These are phyloP conservation scores for Nannizziopsis barbatae DNA, from an alignment of 2,329 filamentous ascomycete species.

Conservation along the genomic window DNA sequence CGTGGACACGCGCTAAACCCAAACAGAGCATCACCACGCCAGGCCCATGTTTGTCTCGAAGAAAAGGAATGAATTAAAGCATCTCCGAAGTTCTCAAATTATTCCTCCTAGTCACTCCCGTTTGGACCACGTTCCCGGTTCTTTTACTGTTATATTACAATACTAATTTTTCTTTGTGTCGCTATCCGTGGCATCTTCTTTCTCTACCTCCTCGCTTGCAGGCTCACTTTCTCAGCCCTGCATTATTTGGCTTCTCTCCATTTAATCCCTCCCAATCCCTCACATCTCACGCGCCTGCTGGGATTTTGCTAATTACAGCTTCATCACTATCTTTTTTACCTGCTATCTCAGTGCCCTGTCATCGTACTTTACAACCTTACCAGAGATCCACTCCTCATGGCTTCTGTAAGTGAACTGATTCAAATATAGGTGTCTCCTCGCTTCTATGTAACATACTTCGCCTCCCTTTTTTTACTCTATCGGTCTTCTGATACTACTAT, in stretches of 20 bases:
- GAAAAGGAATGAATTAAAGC: constrained; percentile 5
- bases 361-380: neutral
- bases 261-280: neutral
- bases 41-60: neutral
- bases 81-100: neutral
- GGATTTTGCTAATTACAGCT: neutral
- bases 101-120: neutral
- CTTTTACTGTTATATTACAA: neutral
- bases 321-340: neutral
- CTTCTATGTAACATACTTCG: constrained; percentile 14
- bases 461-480: neutral
- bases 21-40: neutral
- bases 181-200: constrained; percentile 2
- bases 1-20: constrained; percentile 4
- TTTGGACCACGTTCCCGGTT: neutral
- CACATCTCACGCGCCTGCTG: neutral
- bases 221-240: constrained; percentile 9
- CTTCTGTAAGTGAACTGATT: constrained; percentile 33
- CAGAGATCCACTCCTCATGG: constrained; percentile 29
- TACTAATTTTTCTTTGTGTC: constrained; percentile 7
- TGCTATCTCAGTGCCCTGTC: neutral
- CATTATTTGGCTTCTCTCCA: constrained; percentile 6
- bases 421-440: constrained; percentile 16
- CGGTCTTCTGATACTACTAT: neutral
- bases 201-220: neutral